Conservation (phyloP, 208 protist genomes). For the Leptomonas seymouri region DNA sequence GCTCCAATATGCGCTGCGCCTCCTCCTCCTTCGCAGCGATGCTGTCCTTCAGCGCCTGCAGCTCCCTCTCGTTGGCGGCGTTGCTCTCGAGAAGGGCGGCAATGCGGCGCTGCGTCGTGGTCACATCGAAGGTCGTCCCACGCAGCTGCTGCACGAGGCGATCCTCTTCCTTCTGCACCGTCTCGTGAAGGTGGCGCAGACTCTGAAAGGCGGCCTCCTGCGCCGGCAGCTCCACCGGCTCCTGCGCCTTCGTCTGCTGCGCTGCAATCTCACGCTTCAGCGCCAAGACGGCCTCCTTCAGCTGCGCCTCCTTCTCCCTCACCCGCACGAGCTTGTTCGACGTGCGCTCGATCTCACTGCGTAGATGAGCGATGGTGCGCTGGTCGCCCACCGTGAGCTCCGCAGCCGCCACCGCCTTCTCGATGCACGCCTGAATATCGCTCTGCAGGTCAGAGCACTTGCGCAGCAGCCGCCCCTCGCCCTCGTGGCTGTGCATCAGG, state of each 20-base stretch:
- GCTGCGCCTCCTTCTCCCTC: constrained; percentile 93
- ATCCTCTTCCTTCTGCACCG: constrained; percentile 94
- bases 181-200: constrained; percentile 89
- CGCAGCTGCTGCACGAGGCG: constrained; percentile 55
- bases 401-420: constrained; percentile 94
- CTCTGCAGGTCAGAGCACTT: constrained; percentile 95
- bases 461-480: constrained; percentile 96
- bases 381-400: constrained; percentile 95
- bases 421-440: constrained; percentile 95
- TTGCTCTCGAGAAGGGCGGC: constrained; percentile 52
- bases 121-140: constrained; percentile 54
- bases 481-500: constrained; percentile 97
- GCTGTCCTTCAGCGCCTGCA: constrained; percentile 42
- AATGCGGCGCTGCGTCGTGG: constrained; percentile 49
- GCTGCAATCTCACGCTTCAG: constrained; percentile 95
- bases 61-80: constrained; percentile 49
- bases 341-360: constrained; percentile 94
- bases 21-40: constrained; percentile 63
- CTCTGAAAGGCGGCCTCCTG: constrained; percentile 95
- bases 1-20: constrained; percentile 51
- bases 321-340: constrained; percentile 93
- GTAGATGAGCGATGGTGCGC: constrained; percentile 93
- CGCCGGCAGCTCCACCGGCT: constrained; percentile 85
- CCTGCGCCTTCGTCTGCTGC: constrained; percentile 88
- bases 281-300: constrained; percentile 94